A percentile compares a stretch with the other conserved stretches of the same genome.
Conservation (phyloP, 345 rosid genomes). For the Fremontodendron californicum region DNA sequence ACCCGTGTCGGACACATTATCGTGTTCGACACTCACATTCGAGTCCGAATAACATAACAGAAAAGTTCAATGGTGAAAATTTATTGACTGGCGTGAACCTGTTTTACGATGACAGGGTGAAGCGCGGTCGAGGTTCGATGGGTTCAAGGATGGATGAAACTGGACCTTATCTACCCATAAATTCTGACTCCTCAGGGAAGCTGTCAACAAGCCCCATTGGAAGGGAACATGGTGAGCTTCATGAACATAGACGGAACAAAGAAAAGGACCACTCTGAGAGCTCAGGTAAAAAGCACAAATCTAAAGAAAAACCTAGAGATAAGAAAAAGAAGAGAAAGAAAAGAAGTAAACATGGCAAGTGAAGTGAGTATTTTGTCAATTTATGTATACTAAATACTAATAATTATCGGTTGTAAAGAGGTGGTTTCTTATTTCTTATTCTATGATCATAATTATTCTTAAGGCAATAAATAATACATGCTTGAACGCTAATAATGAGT, state of each 20-base stretch:
- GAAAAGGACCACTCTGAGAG: constrained; percentile 31
- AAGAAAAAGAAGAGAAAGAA: constrained; percentile 39
- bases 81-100: not conserved
- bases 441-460: not conserved
- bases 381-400: not conserved
- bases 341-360: constrained; percentile 14
- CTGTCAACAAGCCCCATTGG: constrained; percentile 20
- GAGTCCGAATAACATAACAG: too few species aligned
- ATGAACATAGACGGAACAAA: constrained; percentile 22
- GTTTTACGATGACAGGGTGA: constrained; percentile 41
- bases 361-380: not conserved
- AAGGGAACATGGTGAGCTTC: constrained; percentile 29
- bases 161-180: constrained; percentile 62
- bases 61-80: not conserved
- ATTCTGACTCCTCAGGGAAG: constrained; percentile 27
- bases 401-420: too few species aligned
- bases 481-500: not conserved
- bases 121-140: constrained; percentile 85
- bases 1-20: too few species aligned
- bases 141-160: constrained; percentile 96
- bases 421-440: not conserved
- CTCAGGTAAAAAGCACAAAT: constrained; percentile 46
- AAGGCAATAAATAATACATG: not conserved
- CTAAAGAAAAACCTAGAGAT: constrained; percentile 37
- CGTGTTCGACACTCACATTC: too few species aligned